Evolutionary conservation across 352 stramenopile genomes (phyloP), one percentile per base, ranked within the genome.

Genomic region (Thalassiosira oceanica): DNA sequence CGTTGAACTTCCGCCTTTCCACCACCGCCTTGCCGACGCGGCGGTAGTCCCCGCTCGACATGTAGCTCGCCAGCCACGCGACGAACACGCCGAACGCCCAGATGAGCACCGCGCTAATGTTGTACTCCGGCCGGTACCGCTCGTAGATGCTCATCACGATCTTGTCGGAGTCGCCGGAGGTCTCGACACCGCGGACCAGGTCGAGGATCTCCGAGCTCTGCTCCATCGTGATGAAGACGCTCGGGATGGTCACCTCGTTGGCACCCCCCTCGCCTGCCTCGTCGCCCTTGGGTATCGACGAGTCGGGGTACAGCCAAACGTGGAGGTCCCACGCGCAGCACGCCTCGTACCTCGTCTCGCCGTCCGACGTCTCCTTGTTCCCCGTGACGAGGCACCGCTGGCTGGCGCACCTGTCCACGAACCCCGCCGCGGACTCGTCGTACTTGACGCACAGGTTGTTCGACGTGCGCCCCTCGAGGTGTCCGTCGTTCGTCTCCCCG

Each of bases 251-350:
- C 10, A 84, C 55, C 28, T 65, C 49, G 11, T 57, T 37, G 31
- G 49, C 2, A 27, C 62, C 23, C 50, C 49, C n/a, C 50, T 48
- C 27, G 20, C 64, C 41, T 6, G n/a, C 27, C 27, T 11, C 1
- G 7, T 37, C 31, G 31, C 31, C n/a, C 31, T 37, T 37, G 31
- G 8, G n/a, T 8, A 80, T 46, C 37, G 58, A 43, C 6, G 43
- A 42, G 56, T 90, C 80, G 0, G 6, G 1, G 56, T 86, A 88
- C 24, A 89, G 51, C 61, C 72, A 87, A 35, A 89, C 29, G 49
- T 78, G 73, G 28, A 90, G 69, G 77, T 92, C 85, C 85, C 85
- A 92, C 2, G 83, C 80, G 62, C 85, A 92, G 49, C 85, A 92
- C 20, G 79, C 85, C 60, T 83, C 50, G 15, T 77, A 74, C 3